Percentiles rank a stretch among this genome's conserved stretches.
These are phyloP conservation scores for Microcyclospora pomicola DNA, from an alignment of 2,329 filamentous ascomycete species.

Conservation along the genomic window DNA sequence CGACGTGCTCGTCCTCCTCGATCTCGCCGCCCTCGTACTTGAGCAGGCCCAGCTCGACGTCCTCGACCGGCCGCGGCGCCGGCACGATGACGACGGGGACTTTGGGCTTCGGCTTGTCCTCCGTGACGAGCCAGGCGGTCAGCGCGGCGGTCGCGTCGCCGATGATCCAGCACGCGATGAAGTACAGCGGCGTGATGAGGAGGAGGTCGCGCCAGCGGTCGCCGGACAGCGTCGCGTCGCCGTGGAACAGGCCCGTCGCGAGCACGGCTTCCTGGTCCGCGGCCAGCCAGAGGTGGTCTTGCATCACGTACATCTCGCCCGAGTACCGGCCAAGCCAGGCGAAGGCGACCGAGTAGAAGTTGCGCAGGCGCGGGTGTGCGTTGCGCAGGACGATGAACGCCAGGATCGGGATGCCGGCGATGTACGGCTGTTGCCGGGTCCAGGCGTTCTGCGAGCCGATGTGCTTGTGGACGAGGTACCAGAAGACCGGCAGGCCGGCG, in stretches of 20 bases:
- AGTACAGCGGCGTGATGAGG: conserved; percentile 29
- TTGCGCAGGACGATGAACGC: conserved; percentile 42
- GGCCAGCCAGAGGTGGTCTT: conserved; percentile 49
- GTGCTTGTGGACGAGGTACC: conserved; percentile 12
- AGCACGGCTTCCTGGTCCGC: conserved; percentile 43
- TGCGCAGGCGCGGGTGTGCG: conserved; percentile 27
- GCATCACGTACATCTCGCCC: conserved; percentile 46
- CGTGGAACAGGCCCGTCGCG: conserved; percentile 21
- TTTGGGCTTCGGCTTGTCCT: conserved; percentile 2
- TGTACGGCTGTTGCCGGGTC: conserved; percentile 38
- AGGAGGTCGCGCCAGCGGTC: conserved; percentile 25
- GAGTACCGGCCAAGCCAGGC: conserved; percentile 43
- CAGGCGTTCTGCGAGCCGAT: conserved; percentile 31
- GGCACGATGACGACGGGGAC: too few species aligned
- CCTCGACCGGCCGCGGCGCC: not conserved
- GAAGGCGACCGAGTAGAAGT: conserved; percentile 33
- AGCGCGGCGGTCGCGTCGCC: conserved; percentile 26
- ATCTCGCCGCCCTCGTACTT: conserved; percentile 1
- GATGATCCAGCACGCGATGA: conserved; percentile 29
- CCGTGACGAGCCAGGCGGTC: conserved; percentile 25
- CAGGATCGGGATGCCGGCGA: conserved; percentile 42
- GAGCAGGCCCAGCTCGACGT: conserved; percentile 12
- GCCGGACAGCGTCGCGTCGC: conserved; percentile 13
- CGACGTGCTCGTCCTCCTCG: not conserved
- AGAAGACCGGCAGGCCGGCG: conserved; percentile 17